A percentile compares a stretch with the other conserved stretches of the same genome.
These are phyloP conservation scores for Phytomonas francai DNA, from an alignment of 208 protist species.

Conservation along the genomic window DNA sequence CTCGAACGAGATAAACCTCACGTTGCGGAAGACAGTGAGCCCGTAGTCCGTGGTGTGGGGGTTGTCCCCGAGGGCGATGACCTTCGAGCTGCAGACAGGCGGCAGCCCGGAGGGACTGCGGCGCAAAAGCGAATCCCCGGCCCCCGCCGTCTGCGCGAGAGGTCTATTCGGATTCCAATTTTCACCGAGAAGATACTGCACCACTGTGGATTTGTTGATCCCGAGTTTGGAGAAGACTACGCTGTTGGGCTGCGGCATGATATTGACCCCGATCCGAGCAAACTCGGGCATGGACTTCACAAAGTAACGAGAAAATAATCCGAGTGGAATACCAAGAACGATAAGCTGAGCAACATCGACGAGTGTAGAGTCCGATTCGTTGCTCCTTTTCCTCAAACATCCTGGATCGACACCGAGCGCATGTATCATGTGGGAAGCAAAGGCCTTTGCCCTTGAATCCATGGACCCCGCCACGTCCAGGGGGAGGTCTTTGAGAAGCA, in stretches of 20 bases:
- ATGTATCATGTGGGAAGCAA: slow-evolving; percentile 17
- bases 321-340: slow-evolving; percentile 64
- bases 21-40: slow-evolving; percentile 64
- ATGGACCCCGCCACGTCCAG: slow-evolving; percentile 4
- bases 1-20: slow-evolving; percentile 75
- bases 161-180: slow-evolving; percentile 4
- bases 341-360: slow-evolving; percentile 71
- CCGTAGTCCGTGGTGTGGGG: slow-evolving; percentile 77
- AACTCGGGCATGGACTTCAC: slow-evolving; percentile 25
- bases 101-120: slow-evolving; percentile 19
- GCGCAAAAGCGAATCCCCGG: not conserved
- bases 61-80: slow-evolving; percentile 76
- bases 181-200: slow-evolving; percentile 69
- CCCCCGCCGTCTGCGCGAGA: not conserved
- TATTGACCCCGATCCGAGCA: slow-evolving; percentile 43
- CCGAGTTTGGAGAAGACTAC: slow-evolving; percentile 82
- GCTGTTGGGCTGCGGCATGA: slow-evolving; percentile 85
- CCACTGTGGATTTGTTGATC: slow-evolving; percentile 76
- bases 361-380: not conserved
- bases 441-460: slow-evolving; percentile 1
- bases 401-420: slow-evolving; percentile 12
- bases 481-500: slow-evolving; percentile 15
- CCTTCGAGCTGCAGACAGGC: slow-evolving; percentile 22
- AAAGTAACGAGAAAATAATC: slow-evolving; percentile 68
- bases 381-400: not conserved